Percentiles rank a stretch among this genome's conserved stretches.
phyloP scores from a whole-genome alignment of 2,329 filamentous ascomycete genomes.

The Pseudogymnoascus sp. region DNA sequence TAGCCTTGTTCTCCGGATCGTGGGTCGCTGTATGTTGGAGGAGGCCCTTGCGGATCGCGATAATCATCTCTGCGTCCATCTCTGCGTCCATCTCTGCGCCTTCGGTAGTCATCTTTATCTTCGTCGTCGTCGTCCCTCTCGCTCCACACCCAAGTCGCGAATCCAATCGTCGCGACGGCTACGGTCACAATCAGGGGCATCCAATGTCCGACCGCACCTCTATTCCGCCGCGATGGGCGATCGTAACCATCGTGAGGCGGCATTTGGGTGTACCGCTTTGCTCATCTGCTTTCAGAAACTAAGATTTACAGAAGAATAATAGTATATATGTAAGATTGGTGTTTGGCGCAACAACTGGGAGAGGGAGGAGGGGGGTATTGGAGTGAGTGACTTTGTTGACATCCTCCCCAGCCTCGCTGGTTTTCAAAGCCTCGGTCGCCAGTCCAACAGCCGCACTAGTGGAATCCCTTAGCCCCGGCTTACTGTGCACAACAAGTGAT shows the following conservation, averaged over 20 bases:
- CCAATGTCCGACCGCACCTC: constrained; percentile 71
- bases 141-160: constrained; percentile 90
- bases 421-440: constrained; percentile 10
- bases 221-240: constrained; percentile 35
- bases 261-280: constrained; percentile 36
- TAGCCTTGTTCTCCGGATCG: constrained; percentile 34
- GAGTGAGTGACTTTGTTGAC: not conserved
- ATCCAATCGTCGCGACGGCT: constrained; percentile 74
- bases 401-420: constrained; percentile 4
- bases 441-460: constrained; percentile 10
- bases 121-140: constrained; percentile 71
- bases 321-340: not conserved
- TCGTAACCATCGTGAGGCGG: constrained; percentile 55
- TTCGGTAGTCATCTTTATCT: constrained; percentile 45
- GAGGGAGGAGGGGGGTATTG: not conserved
- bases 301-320: not conserved
- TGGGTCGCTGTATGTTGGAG: constrained; percentile 34
- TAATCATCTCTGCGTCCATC: constrained; percentile 41
- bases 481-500: constrained; percentile 7
- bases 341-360: constrained; percentile 1
- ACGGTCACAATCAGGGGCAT: constrained; percentile 79
- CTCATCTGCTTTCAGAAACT: constrained; percentile 8
- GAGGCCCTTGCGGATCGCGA: constrained; percentile 35
- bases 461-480: constrained; percentile 4
- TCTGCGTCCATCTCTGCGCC: constrained; percentile 42